Evolutionary conservation across 2,329 filamentous ascomycete genomes (phyloP), one percentile per base, ranked within the genome.

Genomic region (Claviceps lovelessii): DNA sequence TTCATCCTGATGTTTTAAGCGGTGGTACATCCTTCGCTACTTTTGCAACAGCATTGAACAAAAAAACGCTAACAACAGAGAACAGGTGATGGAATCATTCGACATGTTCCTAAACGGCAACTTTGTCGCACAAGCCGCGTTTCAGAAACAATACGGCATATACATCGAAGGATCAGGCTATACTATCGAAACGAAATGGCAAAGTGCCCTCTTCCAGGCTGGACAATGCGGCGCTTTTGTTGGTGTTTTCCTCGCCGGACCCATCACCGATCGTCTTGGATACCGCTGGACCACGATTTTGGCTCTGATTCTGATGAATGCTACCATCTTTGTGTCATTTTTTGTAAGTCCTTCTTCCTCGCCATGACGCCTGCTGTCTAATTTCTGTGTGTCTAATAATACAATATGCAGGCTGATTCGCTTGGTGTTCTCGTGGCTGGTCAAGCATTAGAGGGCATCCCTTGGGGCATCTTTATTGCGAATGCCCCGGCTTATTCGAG

Each of bases 381-480:
- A 23, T 13, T n/a, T 29, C n/a, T 4, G 17, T 28, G 23, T 42
- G 17, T 28, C 33, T 42, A 41, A 35, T 31, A 17, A 3, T 13
- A 42, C 13, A 7, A 19, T 5, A 11, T 41, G 5, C 10, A 54
- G 44, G 48, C 62, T 60, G 51, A 68, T 35, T 73, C 68, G 8
- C 66, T 74, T 0, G 46, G 63, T 2, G 59, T 76, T 57, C 67
- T 76, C 54, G 72, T 80, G 46, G 70, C 71, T 1, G 68, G 74
- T 28, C 79, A 83, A 67, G 68, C 79, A 31, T 70, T 84, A 50
- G 78, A 81, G 65, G 80, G 80, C 59, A 61, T 84, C 17, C 79
- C 67, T 0, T 83, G 80, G 80, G 80, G 80, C 28, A 75, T 83
- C 60, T 83, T 83, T 67, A 80, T 82, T 58, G 78, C 79, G 61